phyloP scores from a whole-genome alignment of 75 land plant species.

The Pseudotsuga menziesii region DNA sequence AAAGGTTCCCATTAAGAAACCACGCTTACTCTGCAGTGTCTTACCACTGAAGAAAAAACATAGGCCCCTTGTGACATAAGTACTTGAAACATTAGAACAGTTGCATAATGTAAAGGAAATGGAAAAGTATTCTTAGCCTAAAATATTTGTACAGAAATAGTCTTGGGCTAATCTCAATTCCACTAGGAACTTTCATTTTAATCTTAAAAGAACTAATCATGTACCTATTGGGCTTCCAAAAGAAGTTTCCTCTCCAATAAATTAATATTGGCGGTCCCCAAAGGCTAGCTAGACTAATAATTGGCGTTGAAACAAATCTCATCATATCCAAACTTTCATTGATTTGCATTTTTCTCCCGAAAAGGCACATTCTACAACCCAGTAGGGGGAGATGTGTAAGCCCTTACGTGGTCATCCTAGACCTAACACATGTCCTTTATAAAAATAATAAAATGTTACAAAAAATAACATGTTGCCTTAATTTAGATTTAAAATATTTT shows the following conservation, averaged over 20 bases:
- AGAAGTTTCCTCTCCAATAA: neutral
- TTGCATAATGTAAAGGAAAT: conserved; percentile 4
- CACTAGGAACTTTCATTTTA: neutral
- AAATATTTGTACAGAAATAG: neutral
- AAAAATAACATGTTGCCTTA: no score
- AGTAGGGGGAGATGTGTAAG: no score
- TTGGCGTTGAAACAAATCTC: neutral
- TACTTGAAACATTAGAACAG: conserved; percentile 27
- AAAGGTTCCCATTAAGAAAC: conserved; percentile 30
- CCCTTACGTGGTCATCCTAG: no score
- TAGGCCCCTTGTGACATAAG: conserved; percentile 37
- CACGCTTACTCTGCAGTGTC: conserved; percentile 26
- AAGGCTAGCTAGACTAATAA: neutral
- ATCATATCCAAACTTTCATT: neutral
- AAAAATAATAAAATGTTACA: no score
- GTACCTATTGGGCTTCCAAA: neutral
- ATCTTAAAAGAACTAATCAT: neutral
- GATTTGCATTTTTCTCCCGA: neutral
- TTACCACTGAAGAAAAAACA: conserved; percentile 28
- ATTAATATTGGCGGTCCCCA: neutral
- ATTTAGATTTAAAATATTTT: no score
- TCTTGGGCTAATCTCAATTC: neutral
- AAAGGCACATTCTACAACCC: no score
- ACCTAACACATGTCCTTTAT: no score
- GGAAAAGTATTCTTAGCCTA: neutral